Conservation (phyloP, 371 early-diverging fungal species). For the Apophysomyces sp. region DNA sequence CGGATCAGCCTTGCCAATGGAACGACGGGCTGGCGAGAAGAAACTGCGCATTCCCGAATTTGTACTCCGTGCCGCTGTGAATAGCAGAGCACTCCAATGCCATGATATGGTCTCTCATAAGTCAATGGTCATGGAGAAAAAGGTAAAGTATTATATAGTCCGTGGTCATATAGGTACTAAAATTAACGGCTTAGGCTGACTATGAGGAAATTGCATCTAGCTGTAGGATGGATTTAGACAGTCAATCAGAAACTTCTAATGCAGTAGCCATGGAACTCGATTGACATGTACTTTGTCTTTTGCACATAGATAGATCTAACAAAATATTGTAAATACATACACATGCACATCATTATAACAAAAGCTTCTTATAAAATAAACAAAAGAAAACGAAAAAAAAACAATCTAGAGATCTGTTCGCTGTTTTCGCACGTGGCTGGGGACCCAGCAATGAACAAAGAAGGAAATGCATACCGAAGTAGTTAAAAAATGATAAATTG, state of each 20-base stretch:
- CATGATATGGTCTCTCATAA: background rate
- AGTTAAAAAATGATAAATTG: background rate
- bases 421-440: too few species aligned
- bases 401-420: too few species aligned
- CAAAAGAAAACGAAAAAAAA: too few species aligned
- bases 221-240: background rate
- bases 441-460: too few species aligned
- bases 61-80: constrained; percentile 11
- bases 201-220: background rate
- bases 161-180: background rate
- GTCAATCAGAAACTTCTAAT: background rate
- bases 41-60: constrained; percentile 37
- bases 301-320: background rate
- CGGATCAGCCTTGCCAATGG: constrained; percentile 29
- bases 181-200: too few species aligned
- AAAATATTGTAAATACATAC: background rate
- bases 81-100: background rate
- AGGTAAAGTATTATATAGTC: too few species aligned
- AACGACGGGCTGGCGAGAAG: constrained; percentile 24
- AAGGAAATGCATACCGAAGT: background rate
- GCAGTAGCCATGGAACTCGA: background rate
- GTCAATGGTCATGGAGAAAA: background rate
- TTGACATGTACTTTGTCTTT: background rate
- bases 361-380: too few species aligned
- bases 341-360: too few species aligned